Evolutionary conservation across 371 early-diverging fungal genomes (phyloP), one percentile per base, ranked within the genome.

Genomic region (Syncephalastrum monosporum): DNA sequence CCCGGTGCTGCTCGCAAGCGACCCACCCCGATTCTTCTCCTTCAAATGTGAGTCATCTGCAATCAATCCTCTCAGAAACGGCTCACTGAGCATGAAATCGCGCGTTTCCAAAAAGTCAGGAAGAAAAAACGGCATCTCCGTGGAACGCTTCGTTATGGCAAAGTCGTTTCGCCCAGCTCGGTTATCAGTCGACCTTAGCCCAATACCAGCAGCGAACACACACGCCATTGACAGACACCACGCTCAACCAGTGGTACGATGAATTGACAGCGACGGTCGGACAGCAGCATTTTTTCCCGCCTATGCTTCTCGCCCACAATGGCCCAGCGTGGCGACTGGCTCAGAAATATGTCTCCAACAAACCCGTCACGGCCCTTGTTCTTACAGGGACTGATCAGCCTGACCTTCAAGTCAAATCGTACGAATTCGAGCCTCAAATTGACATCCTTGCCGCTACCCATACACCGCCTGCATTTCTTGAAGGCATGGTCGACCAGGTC

Each of bases 371-470:
- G 47, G 77, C 67, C 5, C 44, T 73, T 14, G 60, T 71, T 0
- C 48, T 76, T 53, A 44, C 71, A 0, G 17, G 45, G 14, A 43
- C 64, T 17, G 52, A 60, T 47, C 29, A 19, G 4, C 46, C 53
- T 0, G 33, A 48, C 24, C 17, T 27, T 41, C 23, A 43, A 5
- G 47, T 62, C 56, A 43, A 67, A 60, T 38, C 47, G 42, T n/a
- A 59, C 50, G 64, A 66, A 60, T 76, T 73, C 53, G 77, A 76
- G 27, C 77, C 77, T n/a, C 56, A 60, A 19, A 73, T 76, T 53
- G 71, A 73, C 0, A 61, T 76, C 2, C 41, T 65, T 25, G 46
- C 60, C 12, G 50, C 64, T 6, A n/a, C 59, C 10, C 33, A 16
- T 13, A 15, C 33, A 8, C 33, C 57, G 15, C 74, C 71, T 14